phyloP scores from a whole-genome alignment of 306 rosid genomes.

The Vicia faba region DNA sequence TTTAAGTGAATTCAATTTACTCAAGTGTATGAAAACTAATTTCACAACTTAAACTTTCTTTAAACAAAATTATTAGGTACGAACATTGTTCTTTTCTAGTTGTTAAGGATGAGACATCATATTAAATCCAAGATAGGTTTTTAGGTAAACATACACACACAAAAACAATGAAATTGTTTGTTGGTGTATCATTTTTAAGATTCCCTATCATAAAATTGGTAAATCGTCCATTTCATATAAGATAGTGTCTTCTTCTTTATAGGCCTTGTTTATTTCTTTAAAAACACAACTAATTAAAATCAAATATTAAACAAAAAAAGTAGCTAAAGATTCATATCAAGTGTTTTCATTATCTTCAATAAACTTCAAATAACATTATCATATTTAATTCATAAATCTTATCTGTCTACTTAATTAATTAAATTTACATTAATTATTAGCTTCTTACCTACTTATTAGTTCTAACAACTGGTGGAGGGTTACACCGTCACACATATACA shows the following conservation, averaged over 20 bases:
- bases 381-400: too few species aligned
- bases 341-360: slow-evolving; percentile 15
- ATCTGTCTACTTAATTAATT: slow-evolving; percentile 18
- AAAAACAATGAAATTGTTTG: slow-evolving; percentile 39
- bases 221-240: slow-evolving; percentile 44
- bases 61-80: neutral
- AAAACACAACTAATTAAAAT: slow-evolving; percentile 34
- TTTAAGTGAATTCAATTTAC: too few species aligned
- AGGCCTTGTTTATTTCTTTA: slow-evolving; percentile 36
- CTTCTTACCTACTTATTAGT: slow-evolving; percentile 28
- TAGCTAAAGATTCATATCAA: slow-evolving; percentile 35
- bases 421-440: slow-evolving; percentile 34
- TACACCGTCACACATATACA: slow-evolving; percentile 23
- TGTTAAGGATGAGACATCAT: slow-evolving; percentile 51
- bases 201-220: slow-evolving; percentile 60
- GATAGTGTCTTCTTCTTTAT: slow-evolving; percentile 23
- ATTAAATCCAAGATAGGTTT: slow-evolving; percentile 36
- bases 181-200: slow-evolving; percentile 59
- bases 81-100: slow-evolving; percentile 23
- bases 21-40: too few species aligned
- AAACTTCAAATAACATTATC: slow-evolving; percentile 22
- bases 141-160: slow-evolving; percentile 12
- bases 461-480: slow-evolving; percentile 1
- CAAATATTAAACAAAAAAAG: slow-evolving; percentile 20
- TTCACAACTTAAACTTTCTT: neutral